phyloP scores from a whole-genome alignment of 164 flowering plant species.

The Warburgia ugandensis region DNA sequence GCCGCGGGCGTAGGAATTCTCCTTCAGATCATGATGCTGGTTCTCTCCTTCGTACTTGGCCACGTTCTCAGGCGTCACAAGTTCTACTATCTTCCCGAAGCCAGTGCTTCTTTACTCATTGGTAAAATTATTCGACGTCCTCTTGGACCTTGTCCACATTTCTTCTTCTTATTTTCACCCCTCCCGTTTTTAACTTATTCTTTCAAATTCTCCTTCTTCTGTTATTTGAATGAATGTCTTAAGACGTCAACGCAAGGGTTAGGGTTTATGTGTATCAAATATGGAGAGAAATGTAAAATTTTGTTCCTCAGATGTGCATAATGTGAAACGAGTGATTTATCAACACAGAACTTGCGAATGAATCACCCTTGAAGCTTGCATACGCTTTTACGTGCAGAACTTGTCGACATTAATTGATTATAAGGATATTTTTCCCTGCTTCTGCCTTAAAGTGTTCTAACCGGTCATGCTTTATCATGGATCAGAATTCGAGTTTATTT shows the following conservation, averaged over 20 bases:
- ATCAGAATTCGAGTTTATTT: background rate
- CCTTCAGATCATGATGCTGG: conserved; percentile 99
- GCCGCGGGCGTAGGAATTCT: conserved; percentile 98
- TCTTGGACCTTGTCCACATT: background rate
- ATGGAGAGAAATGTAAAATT: background rate
- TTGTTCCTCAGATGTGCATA: background rate
- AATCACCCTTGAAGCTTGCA: background rate
- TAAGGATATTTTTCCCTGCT: no score
- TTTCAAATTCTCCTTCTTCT: background rate
- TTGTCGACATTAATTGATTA: no score
- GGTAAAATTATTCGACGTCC: conserved; percentile 29
- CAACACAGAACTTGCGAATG: no score
- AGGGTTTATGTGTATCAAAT: background rate
- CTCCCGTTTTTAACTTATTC: background rate
- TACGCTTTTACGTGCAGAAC: background rate
- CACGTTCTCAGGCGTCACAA: conserved; percentile 90
- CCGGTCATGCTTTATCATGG: background rate
- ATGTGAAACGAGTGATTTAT: no score
- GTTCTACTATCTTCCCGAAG: conserved; percentile 90
- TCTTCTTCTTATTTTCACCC: background rate
- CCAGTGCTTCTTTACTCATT: conserved; percentile 95
- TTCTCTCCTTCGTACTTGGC: conserved; percentile 90
- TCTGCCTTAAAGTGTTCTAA: no score
- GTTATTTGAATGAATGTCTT: background rate
- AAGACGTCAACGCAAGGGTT: no score